Percentiles rank a stretch among this genome's conserved stretches.
These are phyloP conservation scores for Azolla pinnata DNA, from an alignment of 75 land plant species.

Conservation along the genomic window DNA sequence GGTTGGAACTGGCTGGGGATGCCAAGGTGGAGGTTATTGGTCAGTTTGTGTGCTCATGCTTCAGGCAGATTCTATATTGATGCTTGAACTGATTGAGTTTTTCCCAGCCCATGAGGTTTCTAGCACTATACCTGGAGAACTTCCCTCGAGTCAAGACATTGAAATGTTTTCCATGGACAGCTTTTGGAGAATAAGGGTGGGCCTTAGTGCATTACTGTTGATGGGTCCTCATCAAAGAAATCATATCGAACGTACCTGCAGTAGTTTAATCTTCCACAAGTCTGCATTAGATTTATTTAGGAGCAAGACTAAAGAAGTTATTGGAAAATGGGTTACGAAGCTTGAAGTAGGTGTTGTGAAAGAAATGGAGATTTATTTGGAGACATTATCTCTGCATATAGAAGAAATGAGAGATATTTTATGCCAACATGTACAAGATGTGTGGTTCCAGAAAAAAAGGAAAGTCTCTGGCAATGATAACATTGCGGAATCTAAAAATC, in stretches of 20 bases:
- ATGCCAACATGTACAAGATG: slow-evolving; percentile 5
- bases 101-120: background rate
- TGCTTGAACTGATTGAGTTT: slow-evolving; percentile 1
- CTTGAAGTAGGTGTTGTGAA: background rate
- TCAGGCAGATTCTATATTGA: slow-evolving; percentile 44
- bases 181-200: slow-evolving; percentile 37
- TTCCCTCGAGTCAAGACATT: background rate
- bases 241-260: slow-evolving; percentile 30
- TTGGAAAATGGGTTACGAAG: slow-evolving; percentile 6
- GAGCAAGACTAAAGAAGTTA: background rate
- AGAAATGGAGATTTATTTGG: background rate
- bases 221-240: slow-evolving; percentile 43
- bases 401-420: background rate
- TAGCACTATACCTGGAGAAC: background rate
- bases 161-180: too few species aligned
- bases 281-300: slow-evolving; percentile 1
- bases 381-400: background rate
- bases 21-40: slow-evolving; percentile 76
- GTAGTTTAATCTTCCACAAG: slow-evolving; percentile 4
- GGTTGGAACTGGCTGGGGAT: slow-evolving; percentile 88
- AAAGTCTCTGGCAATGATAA: slow-evolving; percentile 7
- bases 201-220: slow-evolving; percentile 32
- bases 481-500: slow-evolving; percentile 8
- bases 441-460: slow-evolving; percentile 60
- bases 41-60: slow-evolving; percentile 44